Percentiles rank a stretch among this genome's conserved stretches.
Evolutionary conservation across 2,329 filamentous ascomycete genomes (phyloP).

Genomic region (Scedosporium apiospermum): DNA sequence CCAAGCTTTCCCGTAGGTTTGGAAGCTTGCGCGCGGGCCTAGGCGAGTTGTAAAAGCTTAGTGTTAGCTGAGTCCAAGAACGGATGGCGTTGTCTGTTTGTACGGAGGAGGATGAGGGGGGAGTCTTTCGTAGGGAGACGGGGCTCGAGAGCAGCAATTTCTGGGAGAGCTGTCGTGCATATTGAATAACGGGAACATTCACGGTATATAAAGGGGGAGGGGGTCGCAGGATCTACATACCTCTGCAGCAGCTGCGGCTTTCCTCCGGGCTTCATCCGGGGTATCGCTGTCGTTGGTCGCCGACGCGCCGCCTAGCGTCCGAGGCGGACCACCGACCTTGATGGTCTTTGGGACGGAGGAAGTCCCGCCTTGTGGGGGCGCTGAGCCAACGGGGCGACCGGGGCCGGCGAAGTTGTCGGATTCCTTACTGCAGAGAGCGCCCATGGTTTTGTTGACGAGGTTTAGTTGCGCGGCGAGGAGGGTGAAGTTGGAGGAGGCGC

Average conservation of each 20-base stretch:
- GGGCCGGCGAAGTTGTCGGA: conserved; percentile 61
- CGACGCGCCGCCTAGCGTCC: conserved; percentile 50
- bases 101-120: conserved; percentile 4
- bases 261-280: conserved; percentile 54
- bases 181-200: not conserved
- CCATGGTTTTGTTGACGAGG: conserved; percentile 46
- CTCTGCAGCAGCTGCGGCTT: conserved; percentile 76
- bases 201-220: not conserved
- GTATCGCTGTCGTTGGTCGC: conserved; percentile 7
- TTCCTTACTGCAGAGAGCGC: conserved; percentile 74
- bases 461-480: not conserved
- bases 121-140: conserved; percentile 8
- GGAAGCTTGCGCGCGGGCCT: conserved; percentile 57
- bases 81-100: conserved; percentile 3
- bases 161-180: not conserved
- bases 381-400: conserved; percentile 61
- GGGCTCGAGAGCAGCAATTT: not conserved
- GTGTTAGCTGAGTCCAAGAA: not conserved
- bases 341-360: conserved; percentile 38
- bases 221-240: conserved; percentile 38
- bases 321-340: conserved; percentile 44
- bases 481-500: not conserved
- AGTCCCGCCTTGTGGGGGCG: conserved; percentile 25
- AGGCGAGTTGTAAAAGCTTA: conserved; percentile 3
- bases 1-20: conserved; percentile 60